Evolutionary conservation across 352 stramenopile genomes (phyloP).

Genomic region (Phytopythium kandeliae): DNA sequence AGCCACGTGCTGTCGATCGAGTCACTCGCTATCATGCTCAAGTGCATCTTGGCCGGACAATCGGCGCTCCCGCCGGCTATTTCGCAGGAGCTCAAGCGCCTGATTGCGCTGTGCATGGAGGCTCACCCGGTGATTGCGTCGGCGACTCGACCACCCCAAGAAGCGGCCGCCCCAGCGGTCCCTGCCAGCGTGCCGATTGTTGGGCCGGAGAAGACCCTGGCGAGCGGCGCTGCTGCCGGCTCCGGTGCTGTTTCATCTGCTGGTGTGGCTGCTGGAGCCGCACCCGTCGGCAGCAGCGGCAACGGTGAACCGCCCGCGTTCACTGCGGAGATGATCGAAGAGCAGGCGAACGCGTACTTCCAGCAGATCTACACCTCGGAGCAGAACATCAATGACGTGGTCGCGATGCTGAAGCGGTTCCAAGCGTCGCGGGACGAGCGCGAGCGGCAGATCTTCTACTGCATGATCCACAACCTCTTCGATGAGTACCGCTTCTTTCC

Average conservation of each 20-base stretch:
- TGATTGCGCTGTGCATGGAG: slow-evolving; percentile 81
- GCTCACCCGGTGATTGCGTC: slow-evolving; percentile 75
- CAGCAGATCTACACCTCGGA: slow-evolving; percentile 99
- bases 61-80: slow-evolving; percentile 61
- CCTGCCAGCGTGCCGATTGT: slow-evolving; percentile 2
- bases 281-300: slow-evolving; percentile 9
- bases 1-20: slow-evolving; percentile 80
- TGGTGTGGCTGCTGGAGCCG: not conserved
- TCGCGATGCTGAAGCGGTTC: slow-evolving; percentile 98
- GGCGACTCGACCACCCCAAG: slow-evolving; percentile 41
- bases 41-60: slow-evolving; percentile 78
- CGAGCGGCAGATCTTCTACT: slow-evolving; percentile 99
- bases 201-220: not conserved
- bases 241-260: slow-evolving; percentile 7
- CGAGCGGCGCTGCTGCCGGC: slow-evolving; percentile 9
- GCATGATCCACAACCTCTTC: slow-evolving; percentile 99
- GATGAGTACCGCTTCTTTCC: slow-evolving; percentile 99
- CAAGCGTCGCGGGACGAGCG: slow-evolving; percentile 93
- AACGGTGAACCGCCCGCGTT: slow-evolving; percentile 36
- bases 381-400: slow-evolving; percentile 97
- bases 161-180: slow-evolving; percentile 13
- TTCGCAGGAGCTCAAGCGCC: slow-evolving; percentile 72
- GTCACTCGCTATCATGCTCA: slow-evolving; percentile 77
- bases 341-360: slow-evolving; percentile 98
- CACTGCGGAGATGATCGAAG: slow-evolving; percentile 96